Conservation (phyloP, 116 monocot species). For the Papilionanthe hybrid region DNA sequence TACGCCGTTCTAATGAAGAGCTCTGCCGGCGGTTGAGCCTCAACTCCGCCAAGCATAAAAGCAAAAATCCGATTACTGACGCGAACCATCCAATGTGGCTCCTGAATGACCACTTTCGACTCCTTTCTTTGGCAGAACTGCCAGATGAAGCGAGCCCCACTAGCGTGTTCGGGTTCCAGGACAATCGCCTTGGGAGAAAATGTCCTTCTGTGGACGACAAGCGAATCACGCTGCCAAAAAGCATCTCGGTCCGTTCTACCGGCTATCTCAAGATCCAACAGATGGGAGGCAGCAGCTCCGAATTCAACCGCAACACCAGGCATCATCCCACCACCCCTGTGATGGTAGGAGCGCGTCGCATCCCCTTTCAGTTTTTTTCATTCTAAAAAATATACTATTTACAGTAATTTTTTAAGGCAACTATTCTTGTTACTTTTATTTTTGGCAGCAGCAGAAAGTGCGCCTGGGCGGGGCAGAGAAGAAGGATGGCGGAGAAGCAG, state of each 20-base stretch:
- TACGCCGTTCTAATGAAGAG: constrained; percentile 61
- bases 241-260: constrained; percentile 78
- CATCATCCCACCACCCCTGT: constrained; percentile 31
- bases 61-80: not conserved
- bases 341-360: not conserved
- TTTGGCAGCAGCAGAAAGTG: constrained; percentile 50
- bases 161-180: constrained; percentile 36
- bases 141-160: constrained; percentile 41
- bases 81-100: constrained; percentile 9
- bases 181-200: not conserved
- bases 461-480: constrained; percentile 21
- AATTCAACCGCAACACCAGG: constrained; percentile 15
- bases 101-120: constrained; percentile 27
- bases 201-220: constrained; percentile 5
- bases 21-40: constrained; percentile 34
- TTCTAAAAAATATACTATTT: not conserved
- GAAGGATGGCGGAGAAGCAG: constrained; percentile 5
- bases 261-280: constrained; percentile 52
- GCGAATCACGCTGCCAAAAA: constrained; percentile 55
- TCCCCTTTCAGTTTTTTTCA: not conserved
- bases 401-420: not conserved
- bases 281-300: not conserved
- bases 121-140: constrained; percentile 13
- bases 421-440: not conserved
- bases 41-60: constrained; percentile 6